Percentiles rank a stretch among this genome's conserved stretches.
Conservation (phyloP, 148 eudicot species). For the Rhododendron henanense region DNA sequence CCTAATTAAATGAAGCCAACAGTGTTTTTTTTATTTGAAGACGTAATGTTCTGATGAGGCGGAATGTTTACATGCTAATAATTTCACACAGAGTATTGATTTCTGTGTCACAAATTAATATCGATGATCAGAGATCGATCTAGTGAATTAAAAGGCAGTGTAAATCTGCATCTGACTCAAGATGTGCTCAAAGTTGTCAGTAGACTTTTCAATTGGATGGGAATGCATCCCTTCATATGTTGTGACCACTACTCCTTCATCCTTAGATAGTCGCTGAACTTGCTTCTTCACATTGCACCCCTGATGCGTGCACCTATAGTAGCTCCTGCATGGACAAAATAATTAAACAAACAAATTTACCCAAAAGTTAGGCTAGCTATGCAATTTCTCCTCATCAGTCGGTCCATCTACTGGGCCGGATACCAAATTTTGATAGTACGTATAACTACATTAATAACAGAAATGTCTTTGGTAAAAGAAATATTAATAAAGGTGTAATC, state of each 20-base stretch:
- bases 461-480: no score
- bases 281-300: conserved; percentile 92
- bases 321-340: conserved; percentile 51
- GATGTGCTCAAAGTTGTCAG: conserved; percentile 83
- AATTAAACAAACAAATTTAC: neutral
- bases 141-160: conserved; percentile 20
- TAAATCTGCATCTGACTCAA: conserved; percentile 81
- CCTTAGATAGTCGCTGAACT: conserved; percentile 74
- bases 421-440: no score
- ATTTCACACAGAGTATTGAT: neutral
- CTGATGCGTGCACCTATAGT: conserved; percentile 72
- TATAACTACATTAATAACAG: no score
- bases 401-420: neutral
- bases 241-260: conserved; percentile 73
- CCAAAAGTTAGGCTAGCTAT: neutral
- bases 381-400: neutral
- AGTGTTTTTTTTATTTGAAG: neutral
- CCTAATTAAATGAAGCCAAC: neutral
- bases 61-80: neutral
- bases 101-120: no score
- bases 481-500: no score
- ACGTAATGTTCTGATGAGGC: neutral
- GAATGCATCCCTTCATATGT: conserved; percentile 92
- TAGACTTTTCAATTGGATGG: conserved; percentile 67
- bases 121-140: neutral